A percentile compares a stretch with the other conserved stretches of the same genome.
Evolutionary conservation across 441 rosid species (phyloP).

Genomic region (Adansonia madagascariensis): DNA sequence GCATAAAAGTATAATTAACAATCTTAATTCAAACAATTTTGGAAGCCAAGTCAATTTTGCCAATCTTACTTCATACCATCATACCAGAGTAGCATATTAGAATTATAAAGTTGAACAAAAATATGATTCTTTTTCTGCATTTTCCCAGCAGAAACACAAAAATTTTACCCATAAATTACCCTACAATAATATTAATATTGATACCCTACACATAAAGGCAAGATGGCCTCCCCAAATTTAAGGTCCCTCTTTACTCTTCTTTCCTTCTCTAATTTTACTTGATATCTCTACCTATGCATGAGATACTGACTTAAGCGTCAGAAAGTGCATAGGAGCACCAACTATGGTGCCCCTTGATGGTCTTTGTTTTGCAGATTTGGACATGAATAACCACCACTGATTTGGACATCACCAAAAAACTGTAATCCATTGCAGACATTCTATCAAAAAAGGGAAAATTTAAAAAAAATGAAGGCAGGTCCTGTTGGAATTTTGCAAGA

Average conservation of each 20-base stretch:
- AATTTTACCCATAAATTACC: neutral
- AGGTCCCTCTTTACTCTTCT: neutral
- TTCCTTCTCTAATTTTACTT: neutral
- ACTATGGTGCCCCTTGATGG: neutral
- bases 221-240: neutral
- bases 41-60: neutral
- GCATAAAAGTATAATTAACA: neutral
- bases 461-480: neutral
- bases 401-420: neutral
- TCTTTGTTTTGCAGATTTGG: neutral
- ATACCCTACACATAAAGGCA: neutral
- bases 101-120: neutral
- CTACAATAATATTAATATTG: neutral
- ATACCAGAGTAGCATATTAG: neutral
- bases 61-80: neutral
- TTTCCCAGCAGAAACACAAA: neutral
- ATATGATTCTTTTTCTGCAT: neutral
- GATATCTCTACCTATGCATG: neutral
- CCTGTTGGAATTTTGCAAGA: neutral
- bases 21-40: neutral
- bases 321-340: neutral
- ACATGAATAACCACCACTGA: neutral
- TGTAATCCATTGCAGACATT: neutral
- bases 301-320: neutral
- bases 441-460: neutral